Base-by-base conservation (phyloP, 441 rosid species). In the Syzygium malaccense region DNA sequence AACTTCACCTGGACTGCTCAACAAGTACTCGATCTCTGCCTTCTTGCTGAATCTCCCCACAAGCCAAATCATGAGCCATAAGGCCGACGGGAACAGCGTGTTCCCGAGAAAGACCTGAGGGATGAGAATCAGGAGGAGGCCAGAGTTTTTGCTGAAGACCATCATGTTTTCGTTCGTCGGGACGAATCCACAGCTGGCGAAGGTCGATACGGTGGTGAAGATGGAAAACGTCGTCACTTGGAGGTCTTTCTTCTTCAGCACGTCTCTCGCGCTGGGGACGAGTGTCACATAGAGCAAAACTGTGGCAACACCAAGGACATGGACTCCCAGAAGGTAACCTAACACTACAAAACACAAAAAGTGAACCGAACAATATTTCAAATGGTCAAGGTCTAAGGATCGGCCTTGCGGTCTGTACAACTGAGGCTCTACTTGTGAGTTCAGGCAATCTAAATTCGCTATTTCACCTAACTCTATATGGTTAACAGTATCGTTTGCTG, bases 111-210 rank as follows among this genome's bases (percentile, higher is more conserved):
- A 89, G 45, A 86, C 14, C 78, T 91, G 93, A 23, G 97, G 94
- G 87, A 95, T 90, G 6, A 95, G 87, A 68, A 95, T 68, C 23
- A 92, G 90, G 23, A 94, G 93, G 6, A 96, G 93, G 20, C 94
- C 94, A 4, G 99, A 86, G 84, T 95, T 91, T 66, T 86, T 88
- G 78, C 80, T 89, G 90, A 95, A 95, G 41, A 79, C 91, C 0
- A 88, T 37, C 95, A 93, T 93, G 90, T 93, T 93, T 55, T 92
- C 96, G 51, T 92, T 93, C 4, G 94, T 94, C 0, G 96, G 94
- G 5, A 93, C 25, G 17, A 92, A 93, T 1, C 95, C 95, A 45
- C 92, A 91, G 78, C 86, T 93, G 7, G 94, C 28, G 28, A 93
- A 93, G 17, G 94, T 93, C 8, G 93, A 93, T 19, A 89, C 92